Evolutionary conservation across 2,329 filamentous ascomycete genomes (phyloP), one percentile per base, ranked within the genome.

Genomic region (Geosmithia flava): DNA sequence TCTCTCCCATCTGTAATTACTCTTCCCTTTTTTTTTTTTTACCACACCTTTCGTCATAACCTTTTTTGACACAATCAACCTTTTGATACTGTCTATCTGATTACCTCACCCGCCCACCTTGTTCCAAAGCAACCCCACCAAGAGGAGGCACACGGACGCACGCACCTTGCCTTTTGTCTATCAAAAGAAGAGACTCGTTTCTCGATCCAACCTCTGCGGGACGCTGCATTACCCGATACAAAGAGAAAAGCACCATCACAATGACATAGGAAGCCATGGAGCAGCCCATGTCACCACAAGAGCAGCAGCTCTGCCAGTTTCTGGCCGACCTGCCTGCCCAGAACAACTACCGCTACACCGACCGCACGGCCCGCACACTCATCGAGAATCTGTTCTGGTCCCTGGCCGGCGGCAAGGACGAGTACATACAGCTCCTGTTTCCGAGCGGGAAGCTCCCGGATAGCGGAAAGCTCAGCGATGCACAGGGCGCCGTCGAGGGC

Each of bases 401-500:
- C 47, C 78, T 98, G 56, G 86, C 87, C 30, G 84, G 81, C 51
- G 81, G 86, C 53, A 81, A 81, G 51, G 70, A 78, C 50, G 82
- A 90, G 53, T 83, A 90, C 58, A 72, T 97, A 60, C 72, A 74
- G 46, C 75, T 88, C 17, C 78, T 98, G 58, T 98, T 98, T 59
- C 89, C 89, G 1, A 72, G 83, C 41, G 87, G 88, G 13, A 75
- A 74, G 41, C 78, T 83, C 8, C 68, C 73, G 27, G 66, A 71
- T n/a, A 69, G 68, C 44, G 84, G 90, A 76, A 93, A 85, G 64
- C 72, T 98, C 40, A 79, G 85, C 52, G 82, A 87, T 56, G 90
- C 90, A 16, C 94, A 98, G 62, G 91, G 90, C 17, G 87, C 87
- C n/a, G 75, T 88, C 50, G 89, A 95, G 59, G 91, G 93, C 11